These are phyloP conservation scores for Pichia eremophila DNA, from an alignment of 805 yeast species.

Conservation along the genomic window DNA sequence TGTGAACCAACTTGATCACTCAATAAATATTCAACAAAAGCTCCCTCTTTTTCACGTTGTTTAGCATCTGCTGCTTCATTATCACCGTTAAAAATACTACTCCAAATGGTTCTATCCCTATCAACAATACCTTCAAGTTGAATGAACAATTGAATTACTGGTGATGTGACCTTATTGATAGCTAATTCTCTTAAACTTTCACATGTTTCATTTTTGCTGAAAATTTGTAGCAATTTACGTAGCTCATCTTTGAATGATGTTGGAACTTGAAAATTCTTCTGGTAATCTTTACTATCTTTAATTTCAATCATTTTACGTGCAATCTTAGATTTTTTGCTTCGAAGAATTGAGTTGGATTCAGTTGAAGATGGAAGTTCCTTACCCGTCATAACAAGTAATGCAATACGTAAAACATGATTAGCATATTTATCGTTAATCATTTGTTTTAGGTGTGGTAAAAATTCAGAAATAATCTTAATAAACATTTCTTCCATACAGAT, in stretches of 20 bases:
- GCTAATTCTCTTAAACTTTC: constrained; percentile 59
- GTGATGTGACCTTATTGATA: constrained; percentile 75
- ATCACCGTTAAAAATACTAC: constrained; percentile 44
- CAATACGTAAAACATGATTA: constrained; percentile 73
- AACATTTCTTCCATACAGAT: constrained; percentile 60
- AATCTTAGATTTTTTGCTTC: constrained; percentile 76
- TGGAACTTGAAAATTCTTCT: constrained; percentile 61
- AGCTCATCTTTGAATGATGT: constrained; percentile 55
- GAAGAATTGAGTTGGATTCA: constrained; percentile 56
- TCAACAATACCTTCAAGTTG: constrained; percentile 77
- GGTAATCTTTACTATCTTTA: constrained; percentile 65
- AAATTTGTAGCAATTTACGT: constrained; percentile 34
- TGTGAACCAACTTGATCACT: constrained; percentile 92
- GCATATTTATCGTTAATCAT: constrained; percentile 75
- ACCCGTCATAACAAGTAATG: constrained; percentile 67
- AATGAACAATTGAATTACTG: constrained; percentile 70
- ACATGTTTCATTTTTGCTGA: constrained; percentile 32
- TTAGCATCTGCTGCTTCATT: constrained; percentile 42
- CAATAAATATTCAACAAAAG: constrained; percentile 74
- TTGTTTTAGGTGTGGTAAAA: constrained; percentile 46
- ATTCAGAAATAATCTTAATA: constrained; percentile 54
- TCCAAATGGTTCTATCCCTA: constrained; percentile 64
- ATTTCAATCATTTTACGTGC: constrained; percentile 92
- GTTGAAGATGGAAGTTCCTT: constrained; percentile 68
- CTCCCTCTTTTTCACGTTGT: constrained; percentile 53